phyloP scores from a whole-genome alignment of 805 yeast species.

The Lipomyces spencermartinsiae region DNA sequence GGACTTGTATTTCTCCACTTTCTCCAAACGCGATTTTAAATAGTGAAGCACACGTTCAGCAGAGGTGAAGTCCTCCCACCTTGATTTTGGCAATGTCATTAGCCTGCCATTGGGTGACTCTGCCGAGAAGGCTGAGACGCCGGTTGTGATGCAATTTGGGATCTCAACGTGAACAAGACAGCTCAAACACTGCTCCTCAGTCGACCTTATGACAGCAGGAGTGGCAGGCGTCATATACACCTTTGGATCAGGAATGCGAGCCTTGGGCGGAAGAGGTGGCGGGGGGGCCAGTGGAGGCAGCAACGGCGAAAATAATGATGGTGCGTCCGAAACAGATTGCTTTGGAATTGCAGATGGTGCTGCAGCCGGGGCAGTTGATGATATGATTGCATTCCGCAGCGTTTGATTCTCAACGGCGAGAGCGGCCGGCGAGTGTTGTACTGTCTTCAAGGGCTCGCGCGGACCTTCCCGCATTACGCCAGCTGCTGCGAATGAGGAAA shows the following conservation, averaged over 20 bases:
- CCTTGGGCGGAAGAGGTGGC: constrained; percentile 8
- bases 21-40: constrained; percentile 7
- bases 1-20: constrained; percentile 6
- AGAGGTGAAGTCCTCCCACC: background rate
- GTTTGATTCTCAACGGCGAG: background rate
- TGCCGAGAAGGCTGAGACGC: background rate
- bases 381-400: constrained; percentile 4
- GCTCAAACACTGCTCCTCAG: constrained; percentile 21
- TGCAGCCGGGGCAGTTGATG: background rate
- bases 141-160: constrained; percentile 6
- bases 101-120: background rate
- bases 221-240: constrained; percentile 19
- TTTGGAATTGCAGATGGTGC: background rate
- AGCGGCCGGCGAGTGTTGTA: background rate
- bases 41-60: constrained; percentile 17
- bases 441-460: background rate
- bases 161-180: constrained; percentile 22
- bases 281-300: constrained; percentile 10
- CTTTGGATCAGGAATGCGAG: constrained; percentile 23
- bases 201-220: constrained; percentile 14
- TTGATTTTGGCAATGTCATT: background rate
- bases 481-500: constrained; percentile 3
- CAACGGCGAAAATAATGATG: background rate
- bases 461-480: background rate
- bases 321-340: background rate